These are phyloP conservation scores for Exophiala alcalophila DNA, from an alignment of 2,329 filamentous ascomycete genomes.

Conservation along the genomic window DNA sequence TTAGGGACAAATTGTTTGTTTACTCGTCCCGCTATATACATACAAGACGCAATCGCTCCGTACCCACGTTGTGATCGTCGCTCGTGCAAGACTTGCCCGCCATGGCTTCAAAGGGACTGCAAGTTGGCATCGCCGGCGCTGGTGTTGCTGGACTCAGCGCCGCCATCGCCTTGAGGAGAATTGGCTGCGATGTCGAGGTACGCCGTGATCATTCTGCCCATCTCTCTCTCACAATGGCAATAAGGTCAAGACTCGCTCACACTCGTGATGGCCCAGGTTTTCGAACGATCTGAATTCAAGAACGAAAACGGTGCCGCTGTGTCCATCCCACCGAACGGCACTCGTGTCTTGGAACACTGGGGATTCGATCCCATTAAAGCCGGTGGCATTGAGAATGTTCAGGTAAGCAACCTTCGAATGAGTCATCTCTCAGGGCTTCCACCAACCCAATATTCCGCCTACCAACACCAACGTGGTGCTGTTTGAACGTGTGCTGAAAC, in stretches of 20 bases:
- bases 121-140: conserved; percentile 34
- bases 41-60: too few relatives aligned
- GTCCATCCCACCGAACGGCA: conserved; percentile 36
- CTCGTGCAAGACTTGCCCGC: too few relatives aligned
- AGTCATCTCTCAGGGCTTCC: too few relatives aligned
- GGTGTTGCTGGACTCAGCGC: conserved; percentile 37
- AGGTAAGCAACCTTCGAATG: conserved; percentile 9
- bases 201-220: conserved; percentile 7
- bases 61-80: too few relatives aligned
- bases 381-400: conserved; percentile 29
- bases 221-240: not conserved
- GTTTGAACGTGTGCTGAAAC: too few relatives aligned
- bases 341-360: conserved; percentile 32
- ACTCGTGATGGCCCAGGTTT: conserved; percentile 28
- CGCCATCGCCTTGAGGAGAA: conserved; percentile 36
- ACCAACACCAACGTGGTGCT: too few relatives aligned
- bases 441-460: too few relatives aligned
- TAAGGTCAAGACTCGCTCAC: not conserved
- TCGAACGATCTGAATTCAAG: conserved; percentile 35
- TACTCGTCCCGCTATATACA: too few relatives aligned
- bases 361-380: conserved; percentile 32
- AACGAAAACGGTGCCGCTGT: conserved; percentile 38
- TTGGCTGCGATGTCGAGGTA: conserved; percentile 37
- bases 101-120: conserved; percentile 9
- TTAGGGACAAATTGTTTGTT: too few relatives aligned